Evolutionary conservation across 2,329 filamentous ascomycete genomes (phyloP), one percentile per base, ranked within the genome.

Genomic region (Alternaria gaisen): DNA sequence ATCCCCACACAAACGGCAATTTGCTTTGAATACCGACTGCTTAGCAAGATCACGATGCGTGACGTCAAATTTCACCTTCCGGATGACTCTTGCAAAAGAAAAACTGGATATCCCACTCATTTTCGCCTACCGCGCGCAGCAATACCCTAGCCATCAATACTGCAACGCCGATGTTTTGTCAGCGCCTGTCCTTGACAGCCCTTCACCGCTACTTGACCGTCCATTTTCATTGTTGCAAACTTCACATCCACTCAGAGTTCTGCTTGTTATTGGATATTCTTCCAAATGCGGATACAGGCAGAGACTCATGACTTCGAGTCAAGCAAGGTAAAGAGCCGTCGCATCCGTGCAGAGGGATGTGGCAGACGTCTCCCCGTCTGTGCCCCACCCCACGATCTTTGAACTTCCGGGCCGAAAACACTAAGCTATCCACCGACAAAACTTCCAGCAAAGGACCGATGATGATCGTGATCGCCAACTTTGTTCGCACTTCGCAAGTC

Each of bases 1-100:
- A 64, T 70, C 67, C 46, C 69, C 69, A 70, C 69, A 60, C 52
- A 20, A 46, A 68, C 66, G 63, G 64, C 56, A 67, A 62, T 66
- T 55, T 44, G 34, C 42, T 28, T 26, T 16, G 40, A 38, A 32
- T 50, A n/a, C 41, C 55, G 55, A 34, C 42, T 61, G 53, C 34
- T 57, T 53, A 48, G 44, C 36, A 50, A 42, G 56, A 68, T 66
- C 66, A 65, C 66, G 64, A 70, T 70, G 44, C 51, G 65, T 73
- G 68, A 72, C 66, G 70, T 73, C 68, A 71, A 44, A 16, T 38
- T 48, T 46, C 41, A 20, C 20, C 46, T 42, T 54, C 40, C 42
- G 28, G 50, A 58, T 57, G 34, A 34, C 41, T 53, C 46, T 24
- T n/a, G 40, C n/a, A 42, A 53, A 20, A 48, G 58, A 50, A 30